Base-by-base conservation (phyloP, 2,329 filamentous ascomycete species). In the Pseudocercospora musae region DNA sequence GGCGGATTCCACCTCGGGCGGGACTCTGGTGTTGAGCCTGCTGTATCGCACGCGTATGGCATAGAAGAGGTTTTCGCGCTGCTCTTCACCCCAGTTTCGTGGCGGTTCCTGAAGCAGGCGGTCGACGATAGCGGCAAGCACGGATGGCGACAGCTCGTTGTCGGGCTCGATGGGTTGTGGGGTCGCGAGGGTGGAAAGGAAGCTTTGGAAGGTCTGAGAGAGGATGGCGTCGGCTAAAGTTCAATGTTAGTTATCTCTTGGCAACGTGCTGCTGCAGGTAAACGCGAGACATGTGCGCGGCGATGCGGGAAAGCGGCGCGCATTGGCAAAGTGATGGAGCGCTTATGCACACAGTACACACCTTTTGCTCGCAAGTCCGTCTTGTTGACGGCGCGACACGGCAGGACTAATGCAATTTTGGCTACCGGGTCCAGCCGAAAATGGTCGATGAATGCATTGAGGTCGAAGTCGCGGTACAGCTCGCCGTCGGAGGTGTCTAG, bases 401-500 rank as follows among this genome's bases (percentile, higher is more conserved):
- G 92, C 61, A 97, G 82, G 55, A 92, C 91, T 66, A 99, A 83
- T 65, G 96, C 85, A 44, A 91, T 91, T 81, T 96, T 96, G 72
- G 92, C 87, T 52, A 97, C 78, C 9, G 92, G 87, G 78, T 97
- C 93, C 58, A 97, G 84, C 75, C 93, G 92, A 81, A 99, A 99
- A 76, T 98, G 93, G 67, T 96, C 90, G 83, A 98, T 88, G 75
- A 99, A 98, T 1, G 90, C 91, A 2, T 91, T 90, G n/a, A 99
- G 84, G 74, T 99, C 94, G 72, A 99, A 97, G 74, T 98, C 94
- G 62, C 92, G 89, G 76, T 96, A 97, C 64, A 96, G 86, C 70
- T 99, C 94, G 71, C 95, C 92, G 69, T 95, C 94, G 20, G 88
- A 91, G 1, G 88, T 89, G 77, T 97, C 93, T 74, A 99, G 89